A percentile compares a stretch with the other conserved stretches of the same genome.
phyloP scores from a whole-genome alignment of 2,329 filamentous ascomycete species.

The Chaetomium sp. region DNA sequence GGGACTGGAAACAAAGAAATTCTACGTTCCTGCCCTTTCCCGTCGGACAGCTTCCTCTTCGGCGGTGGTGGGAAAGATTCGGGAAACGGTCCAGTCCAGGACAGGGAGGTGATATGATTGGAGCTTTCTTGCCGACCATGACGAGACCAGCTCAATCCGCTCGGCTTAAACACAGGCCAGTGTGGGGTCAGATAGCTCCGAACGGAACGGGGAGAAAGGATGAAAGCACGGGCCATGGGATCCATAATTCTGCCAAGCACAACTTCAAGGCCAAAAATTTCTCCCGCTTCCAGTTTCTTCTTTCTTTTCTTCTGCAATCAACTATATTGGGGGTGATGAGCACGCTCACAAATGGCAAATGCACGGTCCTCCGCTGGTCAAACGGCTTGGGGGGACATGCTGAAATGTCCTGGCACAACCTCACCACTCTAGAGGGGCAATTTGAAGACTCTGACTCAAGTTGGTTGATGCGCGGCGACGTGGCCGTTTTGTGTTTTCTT shows the following conservation, averaged over 20 bases:
- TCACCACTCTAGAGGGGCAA: slow-evolving; percentile 59
- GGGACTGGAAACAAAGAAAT: no score
- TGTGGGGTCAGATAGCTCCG: not conserved
- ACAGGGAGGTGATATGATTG: not conserved
- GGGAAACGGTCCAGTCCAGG: not conserved
- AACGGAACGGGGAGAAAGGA: not conserved
- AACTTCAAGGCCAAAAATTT: slow-evolving; percentile 10
- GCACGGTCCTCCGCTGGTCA: slow-evolving; percentile 38
- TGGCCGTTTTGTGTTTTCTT: slow-evolving; percentile 16
- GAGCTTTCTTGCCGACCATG: not conserved
- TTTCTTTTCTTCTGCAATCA: slow-evolving; percentile 52
- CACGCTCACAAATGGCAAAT: slow-evolving; percentile 50
- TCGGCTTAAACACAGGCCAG: not conserved
- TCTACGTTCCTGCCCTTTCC: no score
- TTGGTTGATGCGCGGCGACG: slow-evolving; percentile 30
- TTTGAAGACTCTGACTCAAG: slow-evolving; percentile 60
- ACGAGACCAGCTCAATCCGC: not conserved
- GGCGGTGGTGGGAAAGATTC: not conserved
- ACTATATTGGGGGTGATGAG: slow-evolving; percentile 79
- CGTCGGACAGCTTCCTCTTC: no score
- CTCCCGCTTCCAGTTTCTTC: not conserved
- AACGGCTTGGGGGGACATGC: slow-evolving; percentile 43
- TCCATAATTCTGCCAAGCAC: not conserved
- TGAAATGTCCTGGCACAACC: slow-evolving; percentile 55
- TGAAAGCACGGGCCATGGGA: slow-evolving; percentile 2